Conservation (phyloP, 2,329 filamentous ascomycete species). For the Trichoderma lentiforme region DNA sequence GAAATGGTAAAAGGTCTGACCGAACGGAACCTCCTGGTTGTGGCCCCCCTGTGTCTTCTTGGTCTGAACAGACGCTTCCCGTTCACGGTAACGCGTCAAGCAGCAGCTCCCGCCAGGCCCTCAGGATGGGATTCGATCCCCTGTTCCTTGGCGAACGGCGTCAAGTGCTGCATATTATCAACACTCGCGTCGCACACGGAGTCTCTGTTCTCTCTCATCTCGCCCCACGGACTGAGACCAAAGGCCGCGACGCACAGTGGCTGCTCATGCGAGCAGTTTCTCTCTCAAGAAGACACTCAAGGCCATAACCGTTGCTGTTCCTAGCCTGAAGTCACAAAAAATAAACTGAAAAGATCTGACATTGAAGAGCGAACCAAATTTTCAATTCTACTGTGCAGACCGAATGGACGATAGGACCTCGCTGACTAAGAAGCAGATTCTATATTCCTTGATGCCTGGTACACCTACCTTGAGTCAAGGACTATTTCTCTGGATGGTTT, state of each 20-base stretch:
- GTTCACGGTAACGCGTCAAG: not conserved
- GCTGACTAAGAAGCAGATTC: conserved; percentile 3
- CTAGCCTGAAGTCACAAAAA: conserved; percentile 47
- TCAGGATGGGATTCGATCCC: not conserved
- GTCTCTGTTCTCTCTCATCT: conserved; percentile 41
- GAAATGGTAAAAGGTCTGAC: conserved; percentile 64
- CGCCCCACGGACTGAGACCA: conserved; percentile 49
- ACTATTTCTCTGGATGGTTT: not conserved
- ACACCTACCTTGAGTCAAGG: not conserved
- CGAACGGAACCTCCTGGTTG: conserved; percentile 47
- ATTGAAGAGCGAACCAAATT: conserved; percentile 12
- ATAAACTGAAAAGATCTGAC: conserved; percentile 78
- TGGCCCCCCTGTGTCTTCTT: conserved; percentile 27
- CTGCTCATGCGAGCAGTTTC: not conserved
- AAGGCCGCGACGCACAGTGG: conserved; percentile 56
- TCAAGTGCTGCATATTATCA: conserved; percentile 8
- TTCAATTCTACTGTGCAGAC: not conserved
- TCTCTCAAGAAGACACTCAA: conserved; percentile 20
- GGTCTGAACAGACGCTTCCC: conserved; percentile 5
- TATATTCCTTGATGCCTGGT: not conserved
- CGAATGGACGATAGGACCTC: not conserved
- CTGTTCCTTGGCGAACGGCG: not conserved
- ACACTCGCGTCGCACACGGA: conserved; percentile 47
- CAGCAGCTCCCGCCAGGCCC: not conserved
- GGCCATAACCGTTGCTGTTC: conserved; percentile 49